Percentiles rank a stretch among this genome's conserved stretches.
These are phyloP conservation scores for Botrytis fragariae DNA, from an alignment of 2,329 filamentous ascomycete species.

Conservation along the genomic window DNA sequence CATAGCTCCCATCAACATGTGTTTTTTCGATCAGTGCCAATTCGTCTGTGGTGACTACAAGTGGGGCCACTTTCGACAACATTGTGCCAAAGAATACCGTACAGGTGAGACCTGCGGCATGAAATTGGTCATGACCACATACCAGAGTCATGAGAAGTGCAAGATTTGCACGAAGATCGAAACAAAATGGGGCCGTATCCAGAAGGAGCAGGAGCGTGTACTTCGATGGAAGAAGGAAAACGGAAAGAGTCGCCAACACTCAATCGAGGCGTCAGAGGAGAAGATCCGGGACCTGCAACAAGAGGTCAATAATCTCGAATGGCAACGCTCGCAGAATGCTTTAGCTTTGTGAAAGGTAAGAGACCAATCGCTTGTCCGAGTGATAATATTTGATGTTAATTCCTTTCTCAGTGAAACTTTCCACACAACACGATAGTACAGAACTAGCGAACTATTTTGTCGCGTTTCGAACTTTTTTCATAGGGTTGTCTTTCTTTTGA, in stretches of 20 bases:
- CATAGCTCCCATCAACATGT: slow-evolving; percentile 60
- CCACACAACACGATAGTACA: background rate
- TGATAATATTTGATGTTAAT: slow-evolving; percentile 14
- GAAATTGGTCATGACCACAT: slow-evolving; percentile 79
- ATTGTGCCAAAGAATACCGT: slow-evolving; percentile 92
- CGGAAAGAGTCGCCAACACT: slow-evolving; percentile 53
- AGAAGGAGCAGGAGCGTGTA: slow-evolving; percentile 73
- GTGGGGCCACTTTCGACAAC: slow-evolving; percentile 89
- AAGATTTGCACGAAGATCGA: slow-evolving; percentile 86
- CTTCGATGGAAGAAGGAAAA: slow-evolving; percentile 71
- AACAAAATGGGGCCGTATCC: slow-evolving; percentile 73
- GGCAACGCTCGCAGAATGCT: slow-evolving; percentile 16
- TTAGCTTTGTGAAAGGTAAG: slow-evolving; percentile 17
- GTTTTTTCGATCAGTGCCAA: slow-evolving; percentile 89
- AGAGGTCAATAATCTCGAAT: slow-evolving; percentile 53
- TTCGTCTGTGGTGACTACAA: slow-evolving; percentile 89
- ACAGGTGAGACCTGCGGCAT: slow-evolving; percentile 96
- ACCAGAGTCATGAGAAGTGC: slow-evolving; percentile 61
- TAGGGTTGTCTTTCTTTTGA: slow-evolving; percentile 25
- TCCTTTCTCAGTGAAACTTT: slow-evolving; percentile 10
- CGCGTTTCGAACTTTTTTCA: slow-evolving; percentile 21
- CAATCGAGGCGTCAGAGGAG: slow-evolving; percentile 67
- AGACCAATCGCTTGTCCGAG: slow-evolving; percentile 16
- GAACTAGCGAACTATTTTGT: slow-evolving; percentile 15
- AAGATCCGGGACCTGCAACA: slow-evolving; percentile 65